Conservation (phyloP, 805 yeast species). For the Ogataea haglerorum region DNA sequence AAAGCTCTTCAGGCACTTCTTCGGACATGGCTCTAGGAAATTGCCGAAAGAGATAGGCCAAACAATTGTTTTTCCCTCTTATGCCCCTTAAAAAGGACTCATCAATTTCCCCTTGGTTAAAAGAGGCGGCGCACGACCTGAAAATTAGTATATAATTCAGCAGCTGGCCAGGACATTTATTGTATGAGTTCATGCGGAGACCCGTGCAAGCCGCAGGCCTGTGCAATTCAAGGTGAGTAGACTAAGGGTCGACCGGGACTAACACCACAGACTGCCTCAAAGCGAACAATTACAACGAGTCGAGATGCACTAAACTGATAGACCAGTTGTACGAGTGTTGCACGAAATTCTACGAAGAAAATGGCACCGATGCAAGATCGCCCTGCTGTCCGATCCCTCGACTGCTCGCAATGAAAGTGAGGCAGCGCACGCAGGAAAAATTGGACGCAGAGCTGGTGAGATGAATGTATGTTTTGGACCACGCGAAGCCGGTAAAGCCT, state of each 20-base stretch:
- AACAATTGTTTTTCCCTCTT: neutral
- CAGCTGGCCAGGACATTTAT: neutral
- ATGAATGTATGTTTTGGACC: conserved; percentile 66
- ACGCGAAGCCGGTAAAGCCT: conserved; percentile 38
- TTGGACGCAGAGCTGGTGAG: conserved; percentile 52
- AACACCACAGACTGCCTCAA: conserved; percentile 56
- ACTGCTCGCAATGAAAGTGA: conserved; percentile 57
- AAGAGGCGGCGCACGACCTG: conserved; percentile 8
- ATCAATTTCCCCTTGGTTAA: conserved; percentile 3
- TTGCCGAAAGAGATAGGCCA: neutral
- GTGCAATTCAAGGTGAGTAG: conserved; percentile 67
- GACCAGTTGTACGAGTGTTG: conserved; percentile 78
- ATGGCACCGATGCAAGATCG: conserved; percentile 58
- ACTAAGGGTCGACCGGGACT: neutral
- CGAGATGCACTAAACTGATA: conserved; percentile 66
- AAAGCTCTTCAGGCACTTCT: conserved; percentile 7
- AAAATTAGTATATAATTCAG: neutral
- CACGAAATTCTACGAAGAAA: conserved; percentile 52
- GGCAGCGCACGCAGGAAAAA: conserved; percentile 55
- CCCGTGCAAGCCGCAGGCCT: conserved; percentile 76
- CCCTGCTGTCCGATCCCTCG: conserved; percentile 78
- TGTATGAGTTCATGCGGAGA: conserved; percentile 22
- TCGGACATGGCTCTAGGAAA: neutral
- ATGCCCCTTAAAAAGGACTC: conserved; percentile 3
- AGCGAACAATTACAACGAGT: conserved; percentile 61